Evolutionary conservation across 495 filamentous ascomycete species (phyloP).

Genomic region (Pyrenula massariospora): DNA sequence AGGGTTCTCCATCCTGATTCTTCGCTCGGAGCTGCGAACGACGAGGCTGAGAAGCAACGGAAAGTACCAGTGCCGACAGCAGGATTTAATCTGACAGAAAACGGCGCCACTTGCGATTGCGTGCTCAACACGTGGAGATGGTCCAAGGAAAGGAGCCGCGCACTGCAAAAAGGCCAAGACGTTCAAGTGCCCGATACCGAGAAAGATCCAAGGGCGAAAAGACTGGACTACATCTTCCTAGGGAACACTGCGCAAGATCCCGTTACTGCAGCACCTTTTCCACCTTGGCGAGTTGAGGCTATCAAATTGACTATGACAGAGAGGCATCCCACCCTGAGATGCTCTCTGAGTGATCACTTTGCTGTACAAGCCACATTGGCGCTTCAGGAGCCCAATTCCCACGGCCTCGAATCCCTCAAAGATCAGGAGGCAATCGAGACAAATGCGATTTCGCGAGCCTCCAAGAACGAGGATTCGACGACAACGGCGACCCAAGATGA

Average conservation of each 20-base stretch:
- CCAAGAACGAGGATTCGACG: not conserved
- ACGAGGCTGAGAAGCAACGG: slow-evolving; percentile 44
- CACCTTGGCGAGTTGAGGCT: slow-evolving; percentile 53
- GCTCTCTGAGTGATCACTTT: slow-evolving; percentile 89
- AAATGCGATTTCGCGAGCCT: not conserved
- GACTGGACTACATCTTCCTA: slow-evolving; percentile 93
- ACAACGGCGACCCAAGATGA: not conserved
- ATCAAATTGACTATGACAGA: slow-evolving; percentile 69
- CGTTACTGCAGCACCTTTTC: slow-evolving; percentile 7
- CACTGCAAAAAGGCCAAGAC: slow-evolving; percentile 48
- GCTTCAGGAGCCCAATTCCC: slow-evolving; percentile 21
- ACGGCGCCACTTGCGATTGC: slow-evolving; percentile 81
- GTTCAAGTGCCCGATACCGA: slow-evolving; percentile 43
- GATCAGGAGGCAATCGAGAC: not conserved
- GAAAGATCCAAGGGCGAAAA: slow-evolving; percentile 60
- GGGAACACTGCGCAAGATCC: slow-evolving; percentile 17
- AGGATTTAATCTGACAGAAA: slow-evolving; percentile 60
- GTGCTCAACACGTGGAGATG: slow-evolving; percentile 90
- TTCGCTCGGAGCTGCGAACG: slow-evolving; percentile 56
- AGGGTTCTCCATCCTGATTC: slow-evolving; percentile 66
- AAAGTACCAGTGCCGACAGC: slow-evolving; percentile 49
- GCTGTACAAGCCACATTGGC: slow-evolving; percentile 42
- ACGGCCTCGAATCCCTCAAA: no score
- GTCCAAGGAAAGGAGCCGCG: slow-evolving; percentile 49
- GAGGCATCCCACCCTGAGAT: slow-evolving; percentile 67